phyloP scores from a whole-genome alignment of 371 early-diverging fungal genomes.

The Mortierella sp. region DNA sequence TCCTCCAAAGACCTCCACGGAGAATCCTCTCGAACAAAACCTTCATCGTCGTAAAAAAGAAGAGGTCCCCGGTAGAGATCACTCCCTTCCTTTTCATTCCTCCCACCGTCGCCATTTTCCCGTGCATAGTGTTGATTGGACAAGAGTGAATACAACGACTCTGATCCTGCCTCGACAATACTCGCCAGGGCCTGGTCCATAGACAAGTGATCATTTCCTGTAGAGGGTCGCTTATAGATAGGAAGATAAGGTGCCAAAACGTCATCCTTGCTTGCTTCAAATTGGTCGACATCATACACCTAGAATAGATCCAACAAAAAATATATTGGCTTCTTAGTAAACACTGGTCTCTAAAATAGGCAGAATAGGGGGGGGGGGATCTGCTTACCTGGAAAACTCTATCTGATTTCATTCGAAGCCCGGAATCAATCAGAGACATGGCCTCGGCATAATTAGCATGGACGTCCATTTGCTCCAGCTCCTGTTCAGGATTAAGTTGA shows the following conservation, averaged over 20 bases:
- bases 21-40: slow-evolving; percentile 6
- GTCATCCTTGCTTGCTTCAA: slow-evolving; percentile 36
- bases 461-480: slow-evolving; percentile 20
- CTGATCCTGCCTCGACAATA: slow-evolving; percentile 31
- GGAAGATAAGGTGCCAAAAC: slow-evolving; percentile 28
- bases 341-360: too few relatives aligned
- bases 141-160: slow-evolving; percentile 18
- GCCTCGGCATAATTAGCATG: slow-evolving; percentile 34
- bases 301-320: slow-evolving; percentile 3
- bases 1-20: slow-evolving; percentile 14
- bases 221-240: slow-evolving; percentile 28
- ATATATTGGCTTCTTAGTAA: too few relatives aligned
- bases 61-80: background rate
- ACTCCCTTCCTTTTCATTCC: background rate
- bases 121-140: slow-evolving; percentile 4
- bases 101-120: background rate
- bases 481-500: slow-evolving; percentile 15
- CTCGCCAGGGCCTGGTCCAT: slow-evolving; percentile 37
- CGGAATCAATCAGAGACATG: slow-evolving; percentile 42
- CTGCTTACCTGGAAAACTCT: slow-evolving; percentile 34
- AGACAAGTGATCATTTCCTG: slow-evolving; percentile 36
- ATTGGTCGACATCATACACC: slow-evolving; percentile 44
- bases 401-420: slow-evolving; percentile 26
- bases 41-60: background rate
- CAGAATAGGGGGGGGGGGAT: too few relatives aligned